Conservation (phyloP, 169 alveolate genomes). For the Eimeria sp. region DNA sequence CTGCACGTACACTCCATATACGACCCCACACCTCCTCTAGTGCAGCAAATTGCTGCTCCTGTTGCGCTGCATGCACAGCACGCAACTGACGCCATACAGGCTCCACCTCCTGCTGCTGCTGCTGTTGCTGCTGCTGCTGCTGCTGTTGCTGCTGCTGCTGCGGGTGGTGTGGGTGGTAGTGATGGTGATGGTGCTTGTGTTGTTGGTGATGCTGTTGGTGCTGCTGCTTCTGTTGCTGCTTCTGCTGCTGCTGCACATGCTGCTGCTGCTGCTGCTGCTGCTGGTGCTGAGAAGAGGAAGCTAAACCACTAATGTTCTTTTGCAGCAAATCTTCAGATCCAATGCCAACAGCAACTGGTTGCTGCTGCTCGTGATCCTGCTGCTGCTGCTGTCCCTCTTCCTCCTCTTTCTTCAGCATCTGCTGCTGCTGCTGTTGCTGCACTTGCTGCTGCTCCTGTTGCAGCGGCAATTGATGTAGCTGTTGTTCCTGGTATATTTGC, state of each 20-base stretch:
- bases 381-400: no score
- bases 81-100: conserved; percentile 42
- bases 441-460: conserved; percentile 7
- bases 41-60: conserved; percentile 44
- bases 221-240: no score
- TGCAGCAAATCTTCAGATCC: neutral
- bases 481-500: neutral
- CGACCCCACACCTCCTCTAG: conserved; percentile 19
- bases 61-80: conserved; percentile 15
- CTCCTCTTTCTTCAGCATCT: no score
- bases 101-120: neutral
- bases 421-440: conserved; percentile 50
- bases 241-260: no score
- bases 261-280: no score
- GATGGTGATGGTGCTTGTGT: neutral
- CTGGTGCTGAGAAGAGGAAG: neutral
- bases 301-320: neutral
- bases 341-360: neutral
- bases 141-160: conserved; percentile 4
- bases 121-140: conserved; percentile 33
- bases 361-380: neutral
- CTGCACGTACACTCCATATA: neutral
- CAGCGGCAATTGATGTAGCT: neutral
- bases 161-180: neutral
- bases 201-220: neutral